Base-by-base conservation (phyloP, 306 rosid genomes). In the Gillenia trifoliata region DNA sequence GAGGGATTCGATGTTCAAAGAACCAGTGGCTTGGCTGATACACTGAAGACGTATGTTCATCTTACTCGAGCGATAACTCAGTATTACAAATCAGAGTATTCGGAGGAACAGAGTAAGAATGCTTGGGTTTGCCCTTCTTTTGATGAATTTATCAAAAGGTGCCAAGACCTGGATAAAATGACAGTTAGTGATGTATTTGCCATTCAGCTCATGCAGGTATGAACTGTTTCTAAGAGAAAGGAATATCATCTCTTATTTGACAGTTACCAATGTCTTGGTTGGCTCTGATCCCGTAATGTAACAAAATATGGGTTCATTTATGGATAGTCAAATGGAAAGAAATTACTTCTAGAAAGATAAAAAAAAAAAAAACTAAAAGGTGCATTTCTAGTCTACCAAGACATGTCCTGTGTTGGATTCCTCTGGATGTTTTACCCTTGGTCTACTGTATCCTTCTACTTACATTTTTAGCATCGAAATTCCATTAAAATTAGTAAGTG, bases 1-100 rank as follows among this genome's bases (percentile, higher is more conserved):
- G 98, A 93, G 84, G 98, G 94, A 61, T 93, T 93, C 86, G 93
- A 93, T 83, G 91, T 93, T 79, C 98, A 89, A 81, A 82, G 98
- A 87, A 93, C 96, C 17, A 81, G 78, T 77, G 93, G 97, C 23
- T 82, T 93, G 86, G 86, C 88, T 56, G 98, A 89, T 73, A 91
- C 98, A 30, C 84, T 93, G 49, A 91, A 87, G 89, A 93, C 88
- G 88, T 93, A 93, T 75, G 96, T 94, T 73, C 71, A 87, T 82
- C 94, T 94, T 78, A 91, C 98, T 68, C 89, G 73, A 77, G 89
- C 97, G 83, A 88, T 94, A 77, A 61, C 79, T 71, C 92, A 85
- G 65, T 91, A 78, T 76, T 94, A 94, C 90, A 85, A 85, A 72
- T 74, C 89, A 34, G 85, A 77, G 64, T 50, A 67, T 43, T 63